Conservation (phyloP, 2,329 filamentous ascomycete genomes). For the Ceratocystis diversiconidia region DNA sequence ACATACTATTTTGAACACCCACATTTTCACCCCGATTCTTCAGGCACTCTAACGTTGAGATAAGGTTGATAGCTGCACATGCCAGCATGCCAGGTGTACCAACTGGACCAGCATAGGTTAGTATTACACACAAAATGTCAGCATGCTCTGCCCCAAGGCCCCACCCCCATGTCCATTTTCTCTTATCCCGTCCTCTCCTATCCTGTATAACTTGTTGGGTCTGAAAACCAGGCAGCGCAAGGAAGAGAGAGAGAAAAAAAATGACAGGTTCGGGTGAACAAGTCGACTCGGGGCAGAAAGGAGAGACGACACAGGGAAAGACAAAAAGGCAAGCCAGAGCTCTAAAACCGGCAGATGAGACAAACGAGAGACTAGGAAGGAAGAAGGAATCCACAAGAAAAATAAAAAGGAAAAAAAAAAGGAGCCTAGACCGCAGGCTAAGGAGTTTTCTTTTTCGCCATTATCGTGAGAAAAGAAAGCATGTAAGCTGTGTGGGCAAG, state of each 20-base stretch:
- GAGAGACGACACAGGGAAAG: not conserved
- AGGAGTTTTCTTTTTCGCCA: no score
- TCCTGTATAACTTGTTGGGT: not conserved
- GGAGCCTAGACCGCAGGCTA: not conserved
- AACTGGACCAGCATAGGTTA: not conserved
- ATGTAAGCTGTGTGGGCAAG: no score
- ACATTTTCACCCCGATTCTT: not conserved
- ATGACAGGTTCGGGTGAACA: not conserved
- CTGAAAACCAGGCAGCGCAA: not conserved
- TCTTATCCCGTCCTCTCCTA: not conserved
- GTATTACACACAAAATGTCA: not conserved
- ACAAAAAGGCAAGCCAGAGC: not conserved
- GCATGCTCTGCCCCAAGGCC: not conserved
- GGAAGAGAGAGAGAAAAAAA: not conserved
- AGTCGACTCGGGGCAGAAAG: not conserved
- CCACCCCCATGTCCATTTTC: not conserved
- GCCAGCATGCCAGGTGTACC: not conserved
- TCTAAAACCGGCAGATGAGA: not conserved
- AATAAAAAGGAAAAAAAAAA: not conserved
- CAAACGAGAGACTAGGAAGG: not conserved
- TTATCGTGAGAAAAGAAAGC: no score
- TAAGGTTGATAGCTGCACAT: slow-evolving; percentile 6
- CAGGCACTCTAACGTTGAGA: not conserved
- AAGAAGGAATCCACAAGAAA: not conserved
- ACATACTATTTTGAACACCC: not conserved